phyloP scores from a whole-genome alignment of 495 filamentous ascomycete genomes.

The Daldinia concentrica region DNA sequence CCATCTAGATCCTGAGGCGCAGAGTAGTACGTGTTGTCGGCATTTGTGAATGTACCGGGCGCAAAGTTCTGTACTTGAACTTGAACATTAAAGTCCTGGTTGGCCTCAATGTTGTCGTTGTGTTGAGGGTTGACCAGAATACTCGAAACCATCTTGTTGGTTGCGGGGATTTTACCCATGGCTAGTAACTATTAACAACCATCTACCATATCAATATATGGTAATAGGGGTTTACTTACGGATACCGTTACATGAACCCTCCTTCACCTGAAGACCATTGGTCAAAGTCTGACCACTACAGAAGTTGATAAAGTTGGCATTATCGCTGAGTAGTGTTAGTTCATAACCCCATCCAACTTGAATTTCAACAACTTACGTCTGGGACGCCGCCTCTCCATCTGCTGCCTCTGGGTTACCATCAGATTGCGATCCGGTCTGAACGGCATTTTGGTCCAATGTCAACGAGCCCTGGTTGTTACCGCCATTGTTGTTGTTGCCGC shows the following conservation, averaged over 20 bases:
- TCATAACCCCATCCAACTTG: slow-evolving; percentile 6
- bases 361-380: slow-evolving; percentile 55
- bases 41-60: slow-evolving; percentile 73
- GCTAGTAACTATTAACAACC: slow-evolving; percentile 51
- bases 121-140: slow-evolving; percentile 66
- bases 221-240: slow-evolving; percentile 58
- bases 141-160: slow-evolving; percentile 71
- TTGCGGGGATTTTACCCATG: slow-evolving; percentile 77
- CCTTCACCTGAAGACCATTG: slow-evolving; percentile 70
- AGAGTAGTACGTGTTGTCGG: slow-evolving; percentile 70
- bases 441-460: slow-evolving; percentile 54
- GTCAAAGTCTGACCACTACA: slow-evolving; percentile 73
- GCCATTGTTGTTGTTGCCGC: slow-evolving; percentile 26
- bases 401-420: slow-evolving; percentile 49
- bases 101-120: slow-evolving; percentile 55
- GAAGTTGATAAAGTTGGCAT: slow-evolving; percentile 75
- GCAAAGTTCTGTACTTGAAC: slow-evolving; percentile 68
- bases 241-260: slow-evolving; percentile 78
- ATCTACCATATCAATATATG: background rate
- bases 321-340: slow-evolving; percentile 48
- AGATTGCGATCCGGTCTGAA: slow-evolving; percentile 60
- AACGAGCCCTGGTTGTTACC: slow-evolving; percentile 35
- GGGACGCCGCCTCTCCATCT: slow-evolving; percentile 64
- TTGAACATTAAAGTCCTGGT: slow-evolving; percentile 65
- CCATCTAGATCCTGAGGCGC: slow-evolving; percentile 69